These are phyloP conservation scores for Aureobasidium sp. DNA, from an alignment of 2,329 filamentous ascomycete genomes.

Conservation along the genomic window DNA sequence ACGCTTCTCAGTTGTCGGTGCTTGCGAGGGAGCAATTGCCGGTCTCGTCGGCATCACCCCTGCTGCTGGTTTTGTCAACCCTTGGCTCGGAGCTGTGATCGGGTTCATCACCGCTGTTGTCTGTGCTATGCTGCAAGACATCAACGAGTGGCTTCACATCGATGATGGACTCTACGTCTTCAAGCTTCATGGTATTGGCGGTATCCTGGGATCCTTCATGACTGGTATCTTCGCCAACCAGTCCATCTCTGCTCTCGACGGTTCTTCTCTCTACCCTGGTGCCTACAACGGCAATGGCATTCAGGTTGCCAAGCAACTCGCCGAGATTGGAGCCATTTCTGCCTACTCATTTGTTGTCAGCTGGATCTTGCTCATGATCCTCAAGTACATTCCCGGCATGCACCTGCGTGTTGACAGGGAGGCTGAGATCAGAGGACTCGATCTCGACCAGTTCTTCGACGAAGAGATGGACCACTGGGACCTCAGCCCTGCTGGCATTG, in stretches of 20 bases:
- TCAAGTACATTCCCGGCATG: slow-evolving; percentile 48
- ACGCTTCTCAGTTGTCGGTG: slow-evolving; percentile 47
- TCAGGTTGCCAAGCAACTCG: slow-evolving; percentile 48
- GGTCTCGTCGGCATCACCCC: slow-evolving; percentile 44
- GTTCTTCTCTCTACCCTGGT: slow-evolving; percentile 38
- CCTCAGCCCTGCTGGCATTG: slow-evolving; percentile 13
- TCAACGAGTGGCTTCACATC: slow-evolving; percentile 46
- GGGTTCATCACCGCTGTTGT: slow-evolving; percentile 47
- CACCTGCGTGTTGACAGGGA: slow-evolving; percentile 47
- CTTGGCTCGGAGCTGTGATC: slow-evolving; percentile 47
- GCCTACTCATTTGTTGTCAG: slow-evolving; percentile 45
- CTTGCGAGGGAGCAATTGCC: slow-evolving; percentile 49
- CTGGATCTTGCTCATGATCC: slow-evolving; percentile 41
- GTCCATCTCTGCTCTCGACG: slow-evolving; percentile 41
- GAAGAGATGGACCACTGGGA: slow-evolving; percentile 41
- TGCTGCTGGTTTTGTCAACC: slow-evolving; percentile 34
- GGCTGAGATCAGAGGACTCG: slow-evolving; percentile 46
- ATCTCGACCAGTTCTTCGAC: slow-evolving; percentile 47
- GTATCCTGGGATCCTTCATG: slow-evolving; percentile 49
- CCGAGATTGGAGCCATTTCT: slow-evolving; percentile 46
- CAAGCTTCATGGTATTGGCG: slow-evolving; percentile 50
- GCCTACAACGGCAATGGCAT: slow-evolving; percentile 47
- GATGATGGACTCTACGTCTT: slow-evolving; percentile 54
- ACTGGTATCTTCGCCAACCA: slow-evolving; percentile 49
- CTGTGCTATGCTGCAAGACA: slow-evolving; percentile 40